Percentiles rank a stretch among this genome's conserved stretches.
These are phyloP conservation scores for Polygonum aviculare DNA, from an alignment of 148 eudicot species.

Conservation along the genomic window DNA sequence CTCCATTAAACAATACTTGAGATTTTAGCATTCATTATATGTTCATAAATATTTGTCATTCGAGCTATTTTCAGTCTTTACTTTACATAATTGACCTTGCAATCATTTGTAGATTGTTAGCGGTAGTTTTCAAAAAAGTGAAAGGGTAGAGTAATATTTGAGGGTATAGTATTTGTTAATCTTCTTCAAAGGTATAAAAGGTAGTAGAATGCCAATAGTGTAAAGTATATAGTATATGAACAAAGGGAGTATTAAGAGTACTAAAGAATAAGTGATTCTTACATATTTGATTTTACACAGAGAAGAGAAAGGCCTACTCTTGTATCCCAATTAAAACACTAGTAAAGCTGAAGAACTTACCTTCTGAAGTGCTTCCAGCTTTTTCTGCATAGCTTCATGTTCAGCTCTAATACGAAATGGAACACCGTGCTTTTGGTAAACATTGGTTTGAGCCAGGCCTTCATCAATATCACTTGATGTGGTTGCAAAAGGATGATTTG, in stretches of 20 bases:
- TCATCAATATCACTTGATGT: conserved; percentile 86
- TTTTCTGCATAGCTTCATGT: conserved; percentile 92
- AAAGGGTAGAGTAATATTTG: too few species aligned
- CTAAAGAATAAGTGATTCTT: not conserved
- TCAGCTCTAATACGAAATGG: conserved; percentile 97
- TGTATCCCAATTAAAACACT: not conserved
- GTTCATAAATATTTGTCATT: too few species aligned
- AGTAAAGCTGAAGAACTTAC: conserved; percentile 34
- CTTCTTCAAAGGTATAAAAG: too few species aligned
- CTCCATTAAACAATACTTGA: too few species aligned
- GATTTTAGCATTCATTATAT: too few species aligned
- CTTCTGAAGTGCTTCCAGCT: conserved; percentile 85
- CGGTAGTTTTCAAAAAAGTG: too few species aligned
- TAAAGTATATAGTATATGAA: too few species aligned
- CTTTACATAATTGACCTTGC: too few species aligned
- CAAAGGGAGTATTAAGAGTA: not conserved
- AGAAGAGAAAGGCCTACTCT: not conserved
- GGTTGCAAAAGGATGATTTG: conserved; percentile 98
- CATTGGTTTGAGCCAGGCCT: conserved; percentile 87
- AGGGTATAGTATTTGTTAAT: too few species aligned
- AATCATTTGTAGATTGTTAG: too few species aligned
- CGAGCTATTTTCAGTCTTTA: too few species aligned
- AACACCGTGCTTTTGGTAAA: conserved; percentile 90
- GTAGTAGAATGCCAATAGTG: too few species aligned
- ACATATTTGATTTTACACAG: not conserved